These are phyloP conservation scores for Thymus mandschuricus DNA, from an alignment of 257 asterid genomes.

Conservation along the genomic window DNA sequence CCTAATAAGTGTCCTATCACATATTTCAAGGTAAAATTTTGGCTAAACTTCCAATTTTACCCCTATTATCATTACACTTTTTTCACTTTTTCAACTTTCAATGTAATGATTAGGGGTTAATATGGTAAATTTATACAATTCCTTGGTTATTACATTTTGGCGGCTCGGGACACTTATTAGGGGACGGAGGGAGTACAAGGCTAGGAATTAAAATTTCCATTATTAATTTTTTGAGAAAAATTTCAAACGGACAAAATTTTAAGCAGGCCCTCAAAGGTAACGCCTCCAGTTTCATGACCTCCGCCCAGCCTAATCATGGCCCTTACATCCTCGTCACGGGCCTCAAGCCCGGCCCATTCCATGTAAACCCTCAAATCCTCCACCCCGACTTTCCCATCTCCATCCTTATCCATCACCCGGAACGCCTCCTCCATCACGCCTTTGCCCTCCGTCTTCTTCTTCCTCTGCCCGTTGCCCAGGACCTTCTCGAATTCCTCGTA, in stretches of 20 bases:
- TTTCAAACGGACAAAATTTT: slow-evolving; percentile 63
- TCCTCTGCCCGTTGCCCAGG: slow-evolving; percentile 31
- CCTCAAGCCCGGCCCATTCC: slow-evolving; percentile 67
- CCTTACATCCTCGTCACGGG: slow-evolving; percentile 70
- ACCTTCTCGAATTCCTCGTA: slow-evolving; percentile 87
- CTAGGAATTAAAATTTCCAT: too few species aligned
- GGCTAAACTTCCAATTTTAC: too few species aligned
- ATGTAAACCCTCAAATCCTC: slow-evolving; percentile 69
- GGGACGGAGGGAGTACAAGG: too few species aligned
- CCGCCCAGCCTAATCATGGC: slow-evolving; percentile 83
- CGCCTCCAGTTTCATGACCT: slow-evolving; percentile 67
- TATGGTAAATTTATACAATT: too few species aligned
- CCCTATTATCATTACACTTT: too few species aligned
- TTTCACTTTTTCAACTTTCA: too few species aligned
- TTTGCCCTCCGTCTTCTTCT: slow-evolving; percentile 4
- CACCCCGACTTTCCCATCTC: slow-evolving; percentile 83
- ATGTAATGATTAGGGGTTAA: too few species aligned
- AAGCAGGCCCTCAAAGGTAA: slow-evolving; percentile 63
- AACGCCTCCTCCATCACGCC: slow-evolving; percentile 78
- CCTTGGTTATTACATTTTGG: too few species aligned
- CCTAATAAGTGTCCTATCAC: too few species aligned
- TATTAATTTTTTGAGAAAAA: not conserved
- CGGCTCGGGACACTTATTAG: too few species aligned
- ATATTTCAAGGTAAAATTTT: too few species aligned
- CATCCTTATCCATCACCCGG: slow-evolving; percentile 83